These are phyloP conservation scores for Alopecurus myosuroides DNA, from an alignment of 176 grass and related monocot species.

Conservation along the genomic window DNA sequence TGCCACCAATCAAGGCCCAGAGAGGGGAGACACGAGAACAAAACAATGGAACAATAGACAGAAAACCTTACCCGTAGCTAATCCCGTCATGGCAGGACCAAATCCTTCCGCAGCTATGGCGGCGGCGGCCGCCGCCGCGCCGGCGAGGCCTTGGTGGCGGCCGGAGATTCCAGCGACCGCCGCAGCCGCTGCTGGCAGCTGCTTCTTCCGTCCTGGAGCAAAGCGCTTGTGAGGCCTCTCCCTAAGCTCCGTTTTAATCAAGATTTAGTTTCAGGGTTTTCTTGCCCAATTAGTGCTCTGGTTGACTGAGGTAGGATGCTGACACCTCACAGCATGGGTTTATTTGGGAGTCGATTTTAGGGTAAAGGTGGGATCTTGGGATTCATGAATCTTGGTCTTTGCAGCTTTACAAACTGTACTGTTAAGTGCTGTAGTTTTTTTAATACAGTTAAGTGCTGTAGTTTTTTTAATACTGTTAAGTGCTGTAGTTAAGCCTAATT, in stretches of 20 bases:
- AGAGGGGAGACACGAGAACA: not conserved
- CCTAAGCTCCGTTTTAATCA: not conserved
- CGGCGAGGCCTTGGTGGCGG: constrained; percentile 26
- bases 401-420: not conserved
- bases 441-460: no score
- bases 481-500: not conserved
- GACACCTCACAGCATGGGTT: not conserved
- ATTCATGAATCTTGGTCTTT: not conserved
- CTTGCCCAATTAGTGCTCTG: not conserved
- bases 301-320: not conserved
- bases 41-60: not conserved
- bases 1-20: not conserved
- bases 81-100: not conserved
- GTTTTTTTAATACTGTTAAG: not conserved
- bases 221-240: constrained; percentile 29
- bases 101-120: constrained; percentile 18
- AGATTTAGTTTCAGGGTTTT: not conserved
- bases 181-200: not conserved
- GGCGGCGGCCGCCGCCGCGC: constrained; percentile 17
- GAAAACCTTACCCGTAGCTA: constrained; percentile 27
- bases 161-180: not conserved
- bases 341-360: not conserved
- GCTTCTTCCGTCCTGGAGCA: not conserved
- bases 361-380: not conserved
- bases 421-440: not conserved